Evolutionary conservation across 352 stramenopile species (phyloP).

Genomic region (Phytopythium boreale): DNA sequence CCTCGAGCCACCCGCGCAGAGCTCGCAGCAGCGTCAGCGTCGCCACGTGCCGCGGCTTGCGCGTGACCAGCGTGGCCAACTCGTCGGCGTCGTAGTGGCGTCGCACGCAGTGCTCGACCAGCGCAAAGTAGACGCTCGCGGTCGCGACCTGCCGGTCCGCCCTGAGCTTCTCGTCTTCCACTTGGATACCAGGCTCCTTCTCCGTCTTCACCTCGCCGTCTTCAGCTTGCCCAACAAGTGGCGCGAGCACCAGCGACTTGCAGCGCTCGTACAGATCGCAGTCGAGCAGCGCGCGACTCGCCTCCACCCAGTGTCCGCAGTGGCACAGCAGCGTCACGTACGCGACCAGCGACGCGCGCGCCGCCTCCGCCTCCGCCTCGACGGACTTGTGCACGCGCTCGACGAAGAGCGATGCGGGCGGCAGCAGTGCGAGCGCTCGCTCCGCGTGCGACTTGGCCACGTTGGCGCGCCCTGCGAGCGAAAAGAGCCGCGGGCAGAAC

Average conservation of each 20-base stretch:
- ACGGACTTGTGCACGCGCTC: slow-evolving; percentile 18
- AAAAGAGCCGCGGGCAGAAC: slow-evolving; percentile 67
- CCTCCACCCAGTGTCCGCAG: slow-evolving; percentile 51
- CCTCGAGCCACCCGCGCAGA: slow-evolving; percentile 27
- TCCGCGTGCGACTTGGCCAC: slow-evolving; percentile 59
- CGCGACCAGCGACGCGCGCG: slow-evolving; percentile 40
- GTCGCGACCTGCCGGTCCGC: slow-evolving; percentile 7
- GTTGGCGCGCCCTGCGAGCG: slow-evolving; percentile 38
- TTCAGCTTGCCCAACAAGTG: neutral
- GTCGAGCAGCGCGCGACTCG: slow-evolving; percentile 50
- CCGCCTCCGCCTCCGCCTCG: slow-evolving; percentile 9
- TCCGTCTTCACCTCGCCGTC: neutral
- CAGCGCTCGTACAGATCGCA: slow-evolving; percentile 66
- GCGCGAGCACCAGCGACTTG: slow-evolving; percentile 27
- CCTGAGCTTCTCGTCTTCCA: slow-evolving; percentile 14
- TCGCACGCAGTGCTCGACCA: slow-evolving; percentile 62
- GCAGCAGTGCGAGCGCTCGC: slow-evolving; percentile 61
- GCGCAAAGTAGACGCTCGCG: slow-evolving; percentile 56
- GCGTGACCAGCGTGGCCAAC: slow-evolving; percentile 42
- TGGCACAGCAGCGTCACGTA: slow-evolving; percentile 60
- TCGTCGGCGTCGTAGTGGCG: slow-evolving; percentile 35
- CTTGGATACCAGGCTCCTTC: neutral
- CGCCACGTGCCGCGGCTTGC: slow-evolving; percentile 55
- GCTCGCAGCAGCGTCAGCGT: slow-evolving; percentile 55
- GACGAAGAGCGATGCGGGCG: slow-evolving; percentile 46